Evolutionary conservation across 208 protist genomes (phyloP).

Genomic region (Trypanosoma mega): DNA sequence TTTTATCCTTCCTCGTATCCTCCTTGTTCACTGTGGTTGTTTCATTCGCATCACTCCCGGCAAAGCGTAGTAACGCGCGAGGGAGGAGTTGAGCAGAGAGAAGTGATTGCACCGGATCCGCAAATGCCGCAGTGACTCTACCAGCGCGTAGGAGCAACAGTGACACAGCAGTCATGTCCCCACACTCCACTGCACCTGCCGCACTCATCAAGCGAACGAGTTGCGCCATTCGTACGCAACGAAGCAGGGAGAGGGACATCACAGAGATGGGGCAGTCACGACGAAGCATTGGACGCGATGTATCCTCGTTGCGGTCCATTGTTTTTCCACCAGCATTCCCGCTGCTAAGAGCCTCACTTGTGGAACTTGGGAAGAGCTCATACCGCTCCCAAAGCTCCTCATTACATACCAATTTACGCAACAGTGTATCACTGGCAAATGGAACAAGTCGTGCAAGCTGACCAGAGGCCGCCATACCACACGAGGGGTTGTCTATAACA

Average conservation of each 20-base stretch:
- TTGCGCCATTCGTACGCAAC: slow-evolving; percentile 71
- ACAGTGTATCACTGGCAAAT: slow-evolving; percentile 45
- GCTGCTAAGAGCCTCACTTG: not conserved
- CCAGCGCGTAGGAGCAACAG: slow-evolving; percentile 45
- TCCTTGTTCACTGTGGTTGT: slow-evolving; percentile 16
- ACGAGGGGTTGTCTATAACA: slow-evolving; percentile 30
- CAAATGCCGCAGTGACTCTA: slow-evolving; percentile 18
- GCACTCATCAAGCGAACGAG: slow-evolving; percentile 63
- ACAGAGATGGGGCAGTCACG: slow-evolving; percentile 53
- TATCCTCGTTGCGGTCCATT: not conserved
- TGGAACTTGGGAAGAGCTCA: slow-evolving; percentile 17
- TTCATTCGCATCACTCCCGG: slow-evolving; percentile 7
- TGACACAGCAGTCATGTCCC: slow-evolving; percentile 31
- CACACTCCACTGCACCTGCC: slow-evolving; percentile 23
- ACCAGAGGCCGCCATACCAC: slow-evolving; percentile 41
- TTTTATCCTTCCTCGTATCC: too few species aligned
- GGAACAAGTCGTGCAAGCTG: slow-evolving; percentile 65
- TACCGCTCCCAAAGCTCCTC: slow-evolving; percentile 44
- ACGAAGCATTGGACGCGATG: slow-evolving; percentile 48
- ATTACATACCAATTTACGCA: slow-evolving; percentile 42
- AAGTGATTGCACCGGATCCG: slow-evolving; percentile 27
- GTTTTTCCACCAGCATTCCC: not conserved
- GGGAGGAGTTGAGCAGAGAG: slow-evolving; percentile 45
- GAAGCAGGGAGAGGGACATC: slow-evolving; percentile 48
- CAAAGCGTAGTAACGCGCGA: slow-evolving; percentile 27